A percentile compares a stretch with the other conserved stretches of the same genome.
These are phyloP conservation scores for Citrus australasica DNA, from an alignment of 345 rosid genomes.

Conservation along the genomic window DNA sequence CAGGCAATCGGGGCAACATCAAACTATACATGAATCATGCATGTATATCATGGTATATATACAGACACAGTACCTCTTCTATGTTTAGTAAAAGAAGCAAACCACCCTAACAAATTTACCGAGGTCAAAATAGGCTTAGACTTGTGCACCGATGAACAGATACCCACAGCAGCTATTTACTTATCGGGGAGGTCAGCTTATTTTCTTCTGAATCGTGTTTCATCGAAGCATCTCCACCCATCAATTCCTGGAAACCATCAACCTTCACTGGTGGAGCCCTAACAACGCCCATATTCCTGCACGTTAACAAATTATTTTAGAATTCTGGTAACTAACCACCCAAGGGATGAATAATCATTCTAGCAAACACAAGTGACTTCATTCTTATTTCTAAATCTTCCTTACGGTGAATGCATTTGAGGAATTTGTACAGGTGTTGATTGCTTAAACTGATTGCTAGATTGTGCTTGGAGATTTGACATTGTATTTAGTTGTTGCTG, in stretches of 20 bases:
- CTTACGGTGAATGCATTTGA: slow-evolving; percentile 81
- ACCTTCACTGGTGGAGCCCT: slow-evolving; percentile 93
- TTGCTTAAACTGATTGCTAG: slow-evolving; percentile 69
- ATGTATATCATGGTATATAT: not conserved
- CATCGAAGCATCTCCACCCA: slow-evolving; percentile 76
- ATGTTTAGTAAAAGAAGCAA: not conserved
- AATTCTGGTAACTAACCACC: not conserved
- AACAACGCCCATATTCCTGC: slow-evolving; percentile 59
- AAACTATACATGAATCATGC: not conserved
- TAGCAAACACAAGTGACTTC: not conserved
- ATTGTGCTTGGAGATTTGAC: slow-evolving; percentile 58
- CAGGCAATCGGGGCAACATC: not conserved
- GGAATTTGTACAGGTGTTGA: slow-evolving; percentile 65
- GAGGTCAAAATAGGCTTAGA: not conserved
- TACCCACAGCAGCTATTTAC: slow-evolving; percentile 42
- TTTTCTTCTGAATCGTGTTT: slow-evolving; percentile 76
- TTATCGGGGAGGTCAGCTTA: slow-evolving; percentile 65
- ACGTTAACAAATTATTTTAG: slow-evolving; percentile 14
- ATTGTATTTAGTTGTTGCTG: slow-evolving; percentile 72
- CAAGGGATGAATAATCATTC: not conserved
- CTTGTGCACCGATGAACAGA: not conserved
- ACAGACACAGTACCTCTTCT: not conserved
- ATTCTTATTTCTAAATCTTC: slow-evolving; percentile 5
- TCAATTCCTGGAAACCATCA: slow-evolving; percentile 87
- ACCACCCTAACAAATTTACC: not conserved